Base-by-base conservation (phyloP, 805 yeast genomes). In the Spathaspora sp. region DNA sequence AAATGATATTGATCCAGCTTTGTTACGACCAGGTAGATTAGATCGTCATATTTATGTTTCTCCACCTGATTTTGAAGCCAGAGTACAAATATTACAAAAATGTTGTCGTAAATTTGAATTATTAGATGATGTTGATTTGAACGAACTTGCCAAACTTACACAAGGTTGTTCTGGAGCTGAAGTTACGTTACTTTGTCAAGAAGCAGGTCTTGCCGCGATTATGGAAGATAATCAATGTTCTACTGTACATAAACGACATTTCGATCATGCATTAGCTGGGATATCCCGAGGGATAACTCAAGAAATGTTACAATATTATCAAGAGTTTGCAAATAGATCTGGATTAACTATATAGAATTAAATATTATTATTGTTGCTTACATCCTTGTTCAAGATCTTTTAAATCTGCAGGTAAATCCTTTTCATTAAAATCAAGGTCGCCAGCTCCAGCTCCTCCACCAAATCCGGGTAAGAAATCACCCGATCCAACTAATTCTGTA, bases 141-240 rank as follows among this genome's bases (percentile, higher is more conserved):
- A 72, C 0, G 69, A 65, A 9, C 68, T 89, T 10, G 91, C 96
- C 0, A 66, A 59, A 1, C 60, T 70, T 5, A 88, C 97, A 0
- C 93, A 87, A 0, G 98, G 99, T 0, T 91, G 96, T 62, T 91
- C 97, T 0, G 99, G 99, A 38, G 97, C 98, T 0, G 99, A 94
- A 67, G 89, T 94, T 39, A 96, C 92, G 0, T 76, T 91, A 18
- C 66, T 93, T 18, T 89, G 97, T 60, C 98, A 92, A 66, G 97
- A 93, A 67, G 97, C 98, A 0, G 99, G 99, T 1, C 70, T 94
- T 11, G 82, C 87, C n/a, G 97, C 98, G 0, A 84, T 94, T 52
- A 90, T 89, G 86, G 97, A 89, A 58, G 70, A 87, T 55, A 67
- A 78, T 5, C 70, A 81, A 3, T 78, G 87, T 8, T 61, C 62